phyloP scores from a whole-genome alignment of 2,329 filamentous ascomycete genomes.

The Pseudocercospora cruenta region DNA sequence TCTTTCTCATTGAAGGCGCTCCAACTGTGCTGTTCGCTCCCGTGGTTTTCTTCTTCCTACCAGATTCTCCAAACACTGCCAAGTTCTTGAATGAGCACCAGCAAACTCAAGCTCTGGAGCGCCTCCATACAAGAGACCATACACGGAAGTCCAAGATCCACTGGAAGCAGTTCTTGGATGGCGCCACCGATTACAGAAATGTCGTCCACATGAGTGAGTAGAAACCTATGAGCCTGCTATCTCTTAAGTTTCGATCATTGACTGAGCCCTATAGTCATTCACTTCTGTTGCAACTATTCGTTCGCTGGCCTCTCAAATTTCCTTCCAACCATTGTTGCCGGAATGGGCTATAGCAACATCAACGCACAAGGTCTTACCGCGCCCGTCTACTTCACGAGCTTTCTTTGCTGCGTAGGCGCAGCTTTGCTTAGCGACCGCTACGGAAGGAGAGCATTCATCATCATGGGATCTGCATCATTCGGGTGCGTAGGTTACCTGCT shows the following conservation, averaged over 20 bases:
- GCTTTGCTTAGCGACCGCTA: slow-evolving; percentile 2
- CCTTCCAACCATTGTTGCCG: slow-evolving; percentile 7
- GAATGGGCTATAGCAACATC: slow-evolving; percentile 50
- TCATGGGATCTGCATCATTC: slow-evolving; percentile 36
- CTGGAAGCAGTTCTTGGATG: slow-evolving; percentile 58
- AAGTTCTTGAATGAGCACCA: slow-evolving; percentile 60
- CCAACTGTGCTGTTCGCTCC: slow-evolving; percentile 59
- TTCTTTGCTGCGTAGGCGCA: slow-evolving; percentile 27
- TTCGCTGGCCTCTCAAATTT: slow-evolving; percentile 41
- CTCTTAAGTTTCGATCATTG: slow-evolving; percentile 30
- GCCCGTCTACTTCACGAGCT: slow-evolving; percentile 50
- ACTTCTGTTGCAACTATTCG: neutral
- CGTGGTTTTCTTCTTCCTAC: slow-evolving; percentile 57
- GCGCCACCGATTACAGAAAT: slow-evolving; percentile 48
- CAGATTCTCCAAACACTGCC: slow-evolving; percentile 55
- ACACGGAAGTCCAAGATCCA: slow-evolving; percentile 1
- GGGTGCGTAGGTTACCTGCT: slow-evolving; percentile 43
- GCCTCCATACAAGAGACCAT: neutral
- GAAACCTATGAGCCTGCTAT: too few species aligned
- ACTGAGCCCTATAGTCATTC: neutral
- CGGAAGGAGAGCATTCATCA: slow-evolving; percentile 27
- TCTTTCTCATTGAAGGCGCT: slow-evolving; percentile 64
- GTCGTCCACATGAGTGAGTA: slow-evolving; percentile 39
- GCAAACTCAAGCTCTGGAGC: neutral
- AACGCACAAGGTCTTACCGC: slow-evolving; percentile 72